These are phyloP conservation scores for Huntiella abstrusa DNA, from an alignment of 2,329 filamentous ascomycete species.

Conservation along the genomic window DNA sequence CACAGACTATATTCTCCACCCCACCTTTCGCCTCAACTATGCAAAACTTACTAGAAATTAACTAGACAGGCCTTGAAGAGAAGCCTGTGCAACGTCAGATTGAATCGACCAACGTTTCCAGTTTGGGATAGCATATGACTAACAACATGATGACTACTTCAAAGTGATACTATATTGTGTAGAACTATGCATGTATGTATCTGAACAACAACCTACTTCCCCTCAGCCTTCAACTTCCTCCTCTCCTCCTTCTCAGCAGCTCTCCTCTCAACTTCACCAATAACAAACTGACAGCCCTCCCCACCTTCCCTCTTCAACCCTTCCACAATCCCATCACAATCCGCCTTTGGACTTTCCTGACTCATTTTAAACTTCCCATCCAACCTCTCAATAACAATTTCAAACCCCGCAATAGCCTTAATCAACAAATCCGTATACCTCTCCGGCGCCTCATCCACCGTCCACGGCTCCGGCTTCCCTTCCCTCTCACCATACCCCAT, in stretches of 20 bases:
- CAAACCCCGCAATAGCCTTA: slow-evolving; percentile 41
- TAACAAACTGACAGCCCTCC: not conserved
- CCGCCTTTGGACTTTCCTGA: slow-evolving; percentile 35
- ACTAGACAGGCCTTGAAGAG: too few species aligned
- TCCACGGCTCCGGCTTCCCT: slow-evolving; percentile 27
- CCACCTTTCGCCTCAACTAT: too few species aligned
- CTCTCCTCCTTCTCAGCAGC: not conserved
- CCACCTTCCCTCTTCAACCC: slow-evolving; percentile 25
- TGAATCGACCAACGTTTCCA: too few species aligned
- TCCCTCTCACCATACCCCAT: slow-evolving; percentile 34
- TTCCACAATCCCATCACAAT: slow-evolving; percentile 35
- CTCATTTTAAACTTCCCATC: slow-evolving; percentile 51
- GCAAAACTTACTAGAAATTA: too few species aligned
- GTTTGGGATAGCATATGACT: too few species aligned
- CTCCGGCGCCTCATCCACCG: slow-evolving; percentile 35
- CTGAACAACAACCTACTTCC: too few species aligned
- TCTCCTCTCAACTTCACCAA: not conserved
- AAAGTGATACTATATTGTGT: too few species aligned
- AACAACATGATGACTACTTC: too few species aligned
- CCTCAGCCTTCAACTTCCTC: not conserved
- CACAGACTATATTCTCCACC: too few species aligned
- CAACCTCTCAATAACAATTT: slow-evolving; percentile 35
- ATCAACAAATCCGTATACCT: slow-evolving; percentile 36
- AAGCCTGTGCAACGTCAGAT: too few species aligned
- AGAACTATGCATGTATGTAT: too few species aligned